phyloP scores from a whole-genome alignment of 441 rosid species.

The Adansonia madagascariensis region DNA sequence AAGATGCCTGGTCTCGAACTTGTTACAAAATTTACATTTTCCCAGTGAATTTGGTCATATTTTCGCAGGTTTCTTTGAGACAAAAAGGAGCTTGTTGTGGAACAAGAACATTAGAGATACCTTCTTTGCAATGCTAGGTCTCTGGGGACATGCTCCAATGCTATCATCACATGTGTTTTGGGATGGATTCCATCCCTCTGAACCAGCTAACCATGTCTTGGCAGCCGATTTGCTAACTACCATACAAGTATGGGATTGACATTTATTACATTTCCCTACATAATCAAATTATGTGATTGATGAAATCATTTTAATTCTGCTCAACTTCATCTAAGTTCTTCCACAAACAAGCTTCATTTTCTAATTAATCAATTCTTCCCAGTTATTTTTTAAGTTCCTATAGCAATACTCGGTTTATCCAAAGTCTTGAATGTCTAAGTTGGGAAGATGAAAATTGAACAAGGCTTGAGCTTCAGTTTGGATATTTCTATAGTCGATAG shows the following conservation, averaged over 20 bases:
- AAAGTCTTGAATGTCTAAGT: background rate
- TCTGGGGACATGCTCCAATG: conserved; percentile 70
- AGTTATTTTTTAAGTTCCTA: background rate
- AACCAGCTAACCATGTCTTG: conserved; percentile 77
- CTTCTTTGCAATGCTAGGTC: conserved; percentile 82
- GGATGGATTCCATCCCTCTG: conserved; percentile 95
- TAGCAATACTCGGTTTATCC: background rate
- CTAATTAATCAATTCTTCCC: background rate
- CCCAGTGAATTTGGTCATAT: conserved; percentile 19
- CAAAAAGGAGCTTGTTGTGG: conserved; percentile 90
- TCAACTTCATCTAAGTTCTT: conserved; percentile 10
- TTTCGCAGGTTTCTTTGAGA: conserved; percentile 73
- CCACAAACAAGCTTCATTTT: conserved; percentile 1
- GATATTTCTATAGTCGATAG: conserved; percentile 2
- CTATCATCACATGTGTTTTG: conserved; percentile 76
- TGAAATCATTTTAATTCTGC: background rate
- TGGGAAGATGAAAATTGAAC: too few relatives aligned
- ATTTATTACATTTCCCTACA: background rate
- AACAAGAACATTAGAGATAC: conserved; percentile 80
- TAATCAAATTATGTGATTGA: conserved; percentile 1
- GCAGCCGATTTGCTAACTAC: conserved; percentile 59
- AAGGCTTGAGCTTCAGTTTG: background rate
- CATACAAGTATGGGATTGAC: background rate
- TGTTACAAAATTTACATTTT: conserved; percentile 37
- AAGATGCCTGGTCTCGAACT: conserved; percentile 78